Base-by-base conservation (phyloP, 768 basidiomycete genomes). In the Cystobasidium onofrii region DNA sequence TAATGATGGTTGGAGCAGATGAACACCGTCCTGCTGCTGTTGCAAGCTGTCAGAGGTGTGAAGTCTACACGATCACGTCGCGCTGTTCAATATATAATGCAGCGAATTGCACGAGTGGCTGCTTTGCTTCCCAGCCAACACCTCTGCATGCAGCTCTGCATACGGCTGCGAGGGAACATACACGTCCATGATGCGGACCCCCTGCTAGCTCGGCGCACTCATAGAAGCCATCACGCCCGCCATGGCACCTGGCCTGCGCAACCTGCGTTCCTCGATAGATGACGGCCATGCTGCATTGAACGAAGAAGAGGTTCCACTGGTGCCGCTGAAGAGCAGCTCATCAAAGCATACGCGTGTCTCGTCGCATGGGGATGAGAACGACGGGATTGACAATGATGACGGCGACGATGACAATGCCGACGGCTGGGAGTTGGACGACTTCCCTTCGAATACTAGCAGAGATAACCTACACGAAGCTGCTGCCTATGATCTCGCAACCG, bases 251-350 rank as follows among this genome's bases (percentile, higher is more conserved):
- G 44, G 44, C 44, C 10, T 29, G 10, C 65, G 27, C 65, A 50
- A 67, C 41, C 27, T 54, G 65, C 43, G 57, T 29, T 60, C 57
- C 15, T 25, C 57, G 57, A 27, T 60, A 27, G 57, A 60, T 23
- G 33, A 60, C 23, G 29, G 29, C 23, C 29, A 27, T 60, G 57
- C 57, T 7, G 57, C 52, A 29, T 10, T 50, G 44, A 50, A 54
- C 44, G 65, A 67, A 54, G 65, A 67, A 52, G 65, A 33, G 20
- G 27, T 67, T 20, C 65, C 65, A 10, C 50, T 67, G 25, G 50
- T 67, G 17, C 44, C 65, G 54, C 23, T 33, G 63, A 20, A 39
- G 31, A 39, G 34, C 29, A 61, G 15, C 29, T 9, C 29, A 41
- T 20, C 12, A 25, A 67, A 34, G 65, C 27, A n/a, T 27, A 43